Conservation (phyloP, 2,329 filamentous ascomycete species). For the Colletotrichum eremochloae region DNA sequence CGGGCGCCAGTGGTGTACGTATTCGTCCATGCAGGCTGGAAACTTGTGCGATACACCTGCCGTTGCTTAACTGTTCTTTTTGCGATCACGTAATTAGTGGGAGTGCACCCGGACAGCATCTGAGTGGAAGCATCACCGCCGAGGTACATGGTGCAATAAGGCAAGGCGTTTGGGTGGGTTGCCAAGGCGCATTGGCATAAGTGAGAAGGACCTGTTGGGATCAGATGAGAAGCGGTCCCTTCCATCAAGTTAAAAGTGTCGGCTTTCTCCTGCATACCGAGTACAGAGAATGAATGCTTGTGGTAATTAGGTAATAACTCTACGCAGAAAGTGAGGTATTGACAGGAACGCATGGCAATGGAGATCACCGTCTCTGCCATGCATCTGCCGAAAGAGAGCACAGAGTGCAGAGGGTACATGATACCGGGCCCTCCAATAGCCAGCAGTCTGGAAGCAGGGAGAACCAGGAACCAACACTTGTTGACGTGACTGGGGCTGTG, state of each 20-base stretch:
- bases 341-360: not conserved
- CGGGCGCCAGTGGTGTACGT: not conserved
- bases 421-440: constrained; percentile 16
- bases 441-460: not conserved
- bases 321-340: not conserved
- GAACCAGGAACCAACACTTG: constrained; percentile 1
- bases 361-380: not conserved
- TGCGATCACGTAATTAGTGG: constrained; percentile 7
- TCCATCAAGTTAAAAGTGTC: not conserved
- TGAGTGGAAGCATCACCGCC: not conserved
- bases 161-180: constrained; percentile 9
- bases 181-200: constrained; percentile 10
- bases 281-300: not conserved
- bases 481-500: constrained; percentile 36
- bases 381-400: constrained; percentile 4
- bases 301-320: not conserved
- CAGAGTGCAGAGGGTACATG: constrained; percentile 23
- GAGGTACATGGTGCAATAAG: not conserved
- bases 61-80: constrained; percentile 16
- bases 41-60: constrained; percentile 18
- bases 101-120: not conserved
- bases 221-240: not conserved
- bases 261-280: not conserved
- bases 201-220: not conserved
- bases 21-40: not conserved